Evolutionary conservation across 768 basidiomycete species (phyloP).

Genomic region (Daedalea quercina): DNA sequence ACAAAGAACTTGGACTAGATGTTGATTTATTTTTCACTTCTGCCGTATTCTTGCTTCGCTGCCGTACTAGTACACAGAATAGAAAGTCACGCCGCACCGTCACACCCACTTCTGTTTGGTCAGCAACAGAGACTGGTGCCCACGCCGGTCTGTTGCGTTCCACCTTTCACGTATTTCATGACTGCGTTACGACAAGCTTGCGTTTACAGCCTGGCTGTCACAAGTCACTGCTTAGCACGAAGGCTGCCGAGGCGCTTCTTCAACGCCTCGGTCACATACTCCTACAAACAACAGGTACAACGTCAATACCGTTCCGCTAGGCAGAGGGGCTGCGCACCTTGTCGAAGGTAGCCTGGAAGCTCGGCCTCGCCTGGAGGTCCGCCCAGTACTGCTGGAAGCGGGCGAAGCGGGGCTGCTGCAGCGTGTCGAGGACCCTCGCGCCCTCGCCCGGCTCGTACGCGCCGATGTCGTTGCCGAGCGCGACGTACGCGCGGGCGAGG

Average conservation of each 20-base stretch:
- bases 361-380: slow-evolving; percentile 43
- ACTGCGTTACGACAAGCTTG: too few species aligned
- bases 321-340: slow-evolving; percentile 28
- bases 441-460: slow-evolving; percentile 43
- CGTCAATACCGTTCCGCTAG: not conserved
- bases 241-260: slow-evolving; percentile 13
- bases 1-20: too few species aligned
- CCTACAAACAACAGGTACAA: slow-evolving; percentile 4
- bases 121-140: too few species aligned
- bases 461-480: slow-evolving; percentile 47
- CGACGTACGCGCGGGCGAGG: slow-evolving; percentile 43
- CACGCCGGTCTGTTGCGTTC: too few species aligned
- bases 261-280: slow-evolving; percentile 14
- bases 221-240: not conserved
- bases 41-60: too few species aligned
- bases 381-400: slow-evolving; percentile 42
- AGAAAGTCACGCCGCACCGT: too few species aligned
- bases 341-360: slow-evolving; percentile 49
- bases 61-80: too few species aligned
- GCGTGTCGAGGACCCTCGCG: slow-evolving; percentile 30
- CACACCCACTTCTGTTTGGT: too few species aligned
- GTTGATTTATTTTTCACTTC: too few species aligned
- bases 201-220: too few species aligned
- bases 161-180: too few species aligned
- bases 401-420: slow-evolving; percentile 40